Conservation (phyloP, 208 protist species). For the Trypanosomatidae sp. region DNA sequence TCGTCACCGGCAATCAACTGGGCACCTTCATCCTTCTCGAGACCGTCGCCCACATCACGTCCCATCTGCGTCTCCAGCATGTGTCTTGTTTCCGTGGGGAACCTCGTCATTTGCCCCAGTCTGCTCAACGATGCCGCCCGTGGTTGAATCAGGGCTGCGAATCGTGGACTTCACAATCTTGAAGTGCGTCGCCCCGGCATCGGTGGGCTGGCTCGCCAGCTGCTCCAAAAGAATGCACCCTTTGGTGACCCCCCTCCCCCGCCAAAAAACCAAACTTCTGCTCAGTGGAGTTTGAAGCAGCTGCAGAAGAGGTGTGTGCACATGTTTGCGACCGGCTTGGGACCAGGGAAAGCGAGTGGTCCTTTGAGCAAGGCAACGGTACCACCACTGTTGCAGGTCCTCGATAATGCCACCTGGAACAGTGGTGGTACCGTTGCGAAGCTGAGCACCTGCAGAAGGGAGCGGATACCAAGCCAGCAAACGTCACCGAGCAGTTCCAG, state of each 20-base stretch:
- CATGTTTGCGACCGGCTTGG: constrained; percentile 19
- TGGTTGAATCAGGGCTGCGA: constrained; percentile 7
- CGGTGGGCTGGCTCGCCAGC: constrained; percentile 31
- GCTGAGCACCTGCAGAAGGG: constrained; percentile 54
- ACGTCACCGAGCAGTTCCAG: constrained; percentile 59
- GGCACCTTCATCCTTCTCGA: constrained; percentile 21
- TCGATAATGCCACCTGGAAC: constrained; percentile 51
- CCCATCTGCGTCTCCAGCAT: constrained; percentile 61
- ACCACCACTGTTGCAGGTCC: constrained; percentile 26
- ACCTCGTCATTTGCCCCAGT: constrained; percentile 36
- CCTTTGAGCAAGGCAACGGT: constrained; percentile 58
- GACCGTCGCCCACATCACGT: constrained; percentile 37
- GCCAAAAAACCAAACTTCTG: constrained; percentile 39
- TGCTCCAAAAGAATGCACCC: constrained; percentile 42
- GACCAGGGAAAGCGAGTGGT: constrained; percentile 39
- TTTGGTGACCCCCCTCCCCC: constrained; percentile 9
- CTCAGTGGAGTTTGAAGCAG: constrained; percentile 36
- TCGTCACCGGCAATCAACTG: constrained; percentile 27
- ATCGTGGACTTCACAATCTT: constrained; percentile 26
- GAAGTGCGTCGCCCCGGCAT: constrained; percentile 26
- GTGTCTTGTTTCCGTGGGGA: constrained; percentile 35
- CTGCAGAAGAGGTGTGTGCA: constrained; percentile 56
- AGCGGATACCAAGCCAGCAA: constrained; percentile 62
- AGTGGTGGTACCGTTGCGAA: constrained; percentile 33
- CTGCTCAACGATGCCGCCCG: constrained; percentile 18